Conservation (phyloP, 1,284 basidiomycete species). For the Cryptococcus sp. region DNA sequence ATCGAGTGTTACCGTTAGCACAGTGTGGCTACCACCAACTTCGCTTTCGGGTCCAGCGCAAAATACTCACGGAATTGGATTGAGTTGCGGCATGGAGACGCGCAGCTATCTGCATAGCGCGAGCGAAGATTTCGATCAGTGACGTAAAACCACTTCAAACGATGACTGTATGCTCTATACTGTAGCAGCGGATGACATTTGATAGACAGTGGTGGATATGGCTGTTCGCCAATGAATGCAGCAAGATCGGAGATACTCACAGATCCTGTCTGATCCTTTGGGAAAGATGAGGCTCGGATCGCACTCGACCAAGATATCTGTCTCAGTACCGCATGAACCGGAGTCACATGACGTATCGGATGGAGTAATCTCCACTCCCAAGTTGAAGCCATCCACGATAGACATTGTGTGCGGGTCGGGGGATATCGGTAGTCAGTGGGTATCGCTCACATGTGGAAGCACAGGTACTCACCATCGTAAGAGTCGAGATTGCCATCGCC, state of each 20-base stretch:
- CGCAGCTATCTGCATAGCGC: constrained; percentile 19
- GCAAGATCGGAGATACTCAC: constrained; percentile 12
- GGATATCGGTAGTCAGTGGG: neutral
- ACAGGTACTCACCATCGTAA: constrained; percentile 24
- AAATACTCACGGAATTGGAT: constrained; percentile 22
- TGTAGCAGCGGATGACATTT: too few relatives aligned
- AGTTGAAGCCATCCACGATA: constrained; percentile 33
- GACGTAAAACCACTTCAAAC: neutral
- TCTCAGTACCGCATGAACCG: constrained; percentile 22
- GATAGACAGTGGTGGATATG: too few relatives aligned
- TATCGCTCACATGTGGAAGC: neutral
- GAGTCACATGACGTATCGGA: constrained; percentile 17
- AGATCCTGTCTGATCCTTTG: constrained; percentile 22
- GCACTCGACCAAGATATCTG: constrained; percentile 25
- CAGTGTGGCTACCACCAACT: too few relatives aligned
- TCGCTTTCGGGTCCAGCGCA: neutral
- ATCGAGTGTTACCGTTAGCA: too few relatives aligned
- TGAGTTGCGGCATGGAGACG: constrained; percentile 17
- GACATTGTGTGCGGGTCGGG: constrained; percentile 23
- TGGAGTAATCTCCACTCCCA: constrained; percentile 25
- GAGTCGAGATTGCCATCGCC: constrained; percentile 10
- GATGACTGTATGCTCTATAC: neutral
- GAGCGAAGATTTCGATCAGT: neutral
- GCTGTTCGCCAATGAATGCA: too few relatives aligned
- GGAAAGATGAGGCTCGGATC: constrained; percentile 29